Conservation (phyloP, 2,329 filamentous ascomycete species). For the Colletotrichum sp. region DNA sequence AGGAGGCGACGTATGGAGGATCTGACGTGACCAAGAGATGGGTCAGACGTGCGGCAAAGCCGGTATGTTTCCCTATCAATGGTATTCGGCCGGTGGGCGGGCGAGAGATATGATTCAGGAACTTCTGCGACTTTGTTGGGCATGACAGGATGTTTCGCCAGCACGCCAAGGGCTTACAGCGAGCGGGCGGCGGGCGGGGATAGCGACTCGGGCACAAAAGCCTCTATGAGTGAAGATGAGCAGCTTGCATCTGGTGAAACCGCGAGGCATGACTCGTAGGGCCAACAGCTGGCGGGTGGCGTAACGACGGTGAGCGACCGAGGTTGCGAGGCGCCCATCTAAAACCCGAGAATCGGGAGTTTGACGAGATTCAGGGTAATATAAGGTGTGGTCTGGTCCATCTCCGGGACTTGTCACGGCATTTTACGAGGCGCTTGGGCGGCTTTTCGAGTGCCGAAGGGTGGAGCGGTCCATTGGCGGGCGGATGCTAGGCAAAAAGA, state of each 20-base stretch:
- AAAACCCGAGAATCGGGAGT: conserved; percentile 5
- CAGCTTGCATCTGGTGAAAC: background rate
- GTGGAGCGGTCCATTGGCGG: conserved; percentile 15
- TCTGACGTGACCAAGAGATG: conserved; percentile 10
- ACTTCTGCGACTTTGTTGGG: conserved; percentile 9
- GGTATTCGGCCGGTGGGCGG: background rate
- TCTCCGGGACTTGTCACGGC: conserved; percentile 20
- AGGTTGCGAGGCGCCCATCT: background rate
- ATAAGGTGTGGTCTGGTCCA: conserved; percentile 22
- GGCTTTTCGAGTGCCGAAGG: conserved; percentile 20
- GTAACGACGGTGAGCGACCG: conserved; percentile 11
- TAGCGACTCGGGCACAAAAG: background rate
- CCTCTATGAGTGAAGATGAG: conserved; percentile 5
- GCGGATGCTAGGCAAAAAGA: conserved; percentile 19
- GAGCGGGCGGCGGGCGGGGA: background rate
- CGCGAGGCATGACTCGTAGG: conserved; percentile 10
- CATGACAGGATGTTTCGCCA: conserved; percentile 5
- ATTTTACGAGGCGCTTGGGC: conserved; percentile 18
- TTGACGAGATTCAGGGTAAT: conserved; percentile 19
- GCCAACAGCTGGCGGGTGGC: background rate
- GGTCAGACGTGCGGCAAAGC: conserved; percentile 10
- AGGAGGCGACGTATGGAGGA: background rate
- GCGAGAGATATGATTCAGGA: conserved; percentile 10
- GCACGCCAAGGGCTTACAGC: background rate
- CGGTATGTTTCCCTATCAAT: conserved; percentile 6